Evolutionary conservation across 1,284 basidiomycete genomes (phyloP).

Genomic region (Ceratobasidium sp.): DNA sequence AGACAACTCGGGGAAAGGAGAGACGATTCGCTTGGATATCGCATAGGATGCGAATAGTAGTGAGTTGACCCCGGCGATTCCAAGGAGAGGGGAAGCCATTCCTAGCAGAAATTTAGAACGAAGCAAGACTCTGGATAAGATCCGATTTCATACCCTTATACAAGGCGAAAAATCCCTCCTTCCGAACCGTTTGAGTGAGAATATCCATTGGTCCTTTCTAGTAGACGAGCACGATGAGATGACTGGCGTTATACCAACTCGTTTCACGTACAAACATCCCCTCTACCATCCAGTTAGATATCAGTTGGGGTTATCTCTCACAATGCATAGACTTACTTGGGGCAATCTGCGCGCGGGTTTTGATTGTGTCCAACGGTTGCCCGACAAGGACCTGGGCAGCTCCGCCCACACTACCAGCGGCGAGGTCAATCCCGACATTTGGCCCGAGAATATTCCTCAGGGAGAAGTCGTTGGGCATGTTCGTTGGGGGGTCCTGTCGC

Average conservation of each 20-base stretch:
- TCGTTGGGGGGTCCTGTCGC: background rate
- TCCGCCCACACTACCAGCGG: constrained; percentile 79
- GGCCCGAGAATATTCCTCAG: constrained; percentile 28
- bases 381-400: constrained; percentile 82
- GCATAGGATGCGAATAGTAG: constrained; percentile 92
- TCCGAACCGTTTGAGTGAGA: constrained; percentile 75
- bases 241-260: constrained; percentile 25
- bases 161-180: constrained; percentile 87
- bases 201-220: constrained; percentile 95
- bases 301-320: background rate
- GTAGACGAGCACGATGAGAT: background rate
- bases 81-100: constrained; percentile 89
- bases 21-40: constrained; percentile 79
- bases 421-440: constrained; percentile 56
- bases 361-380: constrained; percentile 87
- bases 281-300: constrained; percentile 53
- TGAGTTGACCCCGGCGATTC: constrained; percentile 97
- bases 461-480: background rate
- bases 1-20: constrained; percentile 83
- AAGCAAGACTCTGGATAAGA: background rate
- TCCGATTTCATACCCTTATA: constrained; percentile 76
- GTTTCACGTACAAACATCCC: constrained; percentile 75
- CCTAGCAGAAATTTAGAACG: constrained; percentile 54
- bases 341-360: constrained; percentile 78
- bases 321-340: constrained; percentile 58